phyloP scores from a whole-genome alignment of 495 filamentous ascomycete genomes.

The Daldinia vernicosa region DNA sequence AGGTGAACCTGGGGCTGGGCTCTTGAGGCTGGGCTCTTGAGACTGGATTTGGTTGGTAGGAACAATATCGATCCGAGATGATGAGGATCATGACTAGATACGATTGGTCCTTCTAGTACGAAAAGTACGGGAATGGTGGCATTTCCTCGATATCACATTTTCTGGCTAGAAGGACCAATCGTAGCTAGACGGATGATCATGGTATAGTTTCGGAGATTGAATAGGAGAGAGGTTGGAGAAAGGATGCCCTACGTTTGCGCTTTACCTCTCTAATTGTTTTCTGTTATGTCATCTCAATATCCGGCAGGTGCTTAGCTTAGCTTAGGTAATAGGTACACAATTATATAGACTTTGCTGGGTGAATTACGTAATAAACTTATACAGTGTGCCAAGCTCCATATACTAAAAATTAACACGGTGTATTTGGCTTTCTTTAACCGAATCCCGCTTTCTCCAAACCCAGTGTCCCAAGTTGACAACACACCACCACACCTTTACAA shows the following conservation, averaged over 20 bases:
- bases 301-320: no score
- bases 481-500: background rate
- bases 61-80: constrained; percentile 45
- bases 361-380: background rate
- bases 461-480: constrained; percentile 5
- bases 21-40: constrained; percentile 9
- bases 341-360: background rate
- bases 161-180: background rate
- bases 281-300: no score
- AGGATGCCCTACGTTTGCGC: no score
- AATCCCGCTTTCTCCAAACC: constrained; percentile 7
- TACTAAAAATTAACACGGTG: background rate
- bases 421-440: background rate
- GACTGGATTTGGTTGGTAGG: constrained; percentile 28
- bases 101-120: no score
- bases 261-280: no score
- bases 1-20: background rate
- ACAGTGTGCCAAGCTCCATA: background rate
- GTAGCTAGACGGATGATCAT: background rate
- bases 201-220: background rate
- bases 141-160: background rate
- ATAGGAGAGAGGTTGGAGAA: background rate
- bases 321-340: no score
- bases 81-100: constrained; percentile 26
- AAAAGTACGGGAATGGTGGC: background rate